Conservation (phyloP, 306 rosid genomes). For the Dicorynia guianensis region DNA sequence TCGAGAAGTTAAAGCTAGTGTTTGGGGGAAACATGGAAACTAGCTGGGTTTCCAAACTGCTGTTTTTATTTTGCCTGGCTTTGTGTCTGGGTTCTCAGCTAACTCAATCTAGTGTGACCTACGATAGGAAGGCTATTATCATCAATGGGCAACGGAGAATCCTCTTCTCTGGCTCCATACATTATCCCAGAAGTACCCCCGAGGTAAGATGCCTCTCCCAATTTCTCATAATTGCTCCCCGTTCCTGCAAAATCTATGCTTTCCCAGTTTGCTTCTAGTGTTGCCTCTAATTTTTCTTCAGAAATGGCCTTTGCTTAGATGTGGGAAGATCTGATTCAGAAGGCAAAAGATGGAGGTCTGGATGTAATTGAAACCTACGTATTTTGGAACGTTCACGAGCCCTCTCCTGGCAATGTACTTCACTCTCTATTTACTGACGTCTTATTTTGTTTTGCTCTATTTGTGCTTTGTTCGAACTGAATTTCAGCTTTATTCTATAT, state of each 20-base stretch:
- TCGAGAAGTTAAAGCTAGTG: background rate
- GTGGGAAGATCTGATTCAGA: conserved; percentile 98
- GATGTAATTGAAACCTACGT: conserved; percentile 96
- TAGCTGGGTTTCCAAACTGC: conserved; percentile 61
- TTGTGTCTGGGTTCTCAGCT: conserved; percentile 54
- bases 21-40: conserved; percentile 55
- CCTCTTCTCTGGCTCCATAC: conserved; percentile 96
- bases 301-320: conserved; percentile 56
- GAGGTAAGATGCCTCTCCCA: conserved; percentile 62
- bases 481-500: conserved; percentile 32
- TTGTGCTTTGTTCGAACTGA: conserved; percentile 3
- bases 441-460: conserved; percentile 11
- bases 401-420: conserved; percentile 92
- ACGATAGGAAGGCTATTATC: conserved; percentile 86
- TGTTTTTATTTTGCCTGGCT: conserved; percentile 53
- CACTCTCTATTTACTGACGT: conserved; percentile 13
- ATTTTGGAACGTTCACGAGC: conserved; percentile 97
- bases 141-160: conserved; percentile 94
- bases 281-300: conserved; percentile 27
- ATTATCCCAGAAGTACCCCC: conserved; percentile 98
- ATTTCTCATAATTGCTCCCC: background rate
- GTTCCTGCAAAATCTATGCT: conserved; percentile 22
- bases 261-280: background rate
- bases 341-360: conserved; percentile 94
- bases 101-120: conserved; percentile 73